Base-by-base conservation (phyloP, 83 land plant species). In the Picea abies region DNA sequence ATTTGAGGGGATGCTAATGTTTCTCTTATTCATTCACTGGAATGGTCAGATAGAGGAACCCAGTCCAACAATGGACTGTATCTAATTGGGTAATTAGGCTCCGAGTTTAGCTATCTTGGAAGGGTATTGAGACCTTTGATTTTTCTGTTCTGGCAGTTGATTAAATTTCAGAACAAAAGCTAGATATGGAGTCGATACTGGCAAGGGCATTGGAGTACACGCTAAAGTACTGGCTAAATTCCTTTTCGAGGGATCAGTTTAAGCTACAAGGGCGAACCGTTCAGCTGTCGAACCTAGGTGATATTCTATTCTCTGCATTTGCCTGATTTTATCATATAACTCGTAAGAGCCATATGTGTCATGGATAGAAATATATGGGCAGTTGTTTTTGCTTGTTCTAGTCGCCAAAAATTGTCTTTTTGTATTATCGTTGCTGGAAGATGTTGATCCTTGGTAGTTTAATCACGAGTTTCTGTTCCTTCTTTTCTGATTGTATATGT, bases 201-300 rank as follows among this genome's bases (percentile, higher is more conserved):
- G 95, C 97, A 16, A 89, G 87, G 61, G 99, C 99, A 35, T 84
- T 97, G 79, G 99, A 97, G 82, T 97, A 89, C 81, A 97, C 97
- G 71, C 94, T 97, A 69, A 96, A 94, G 93, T 93, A 96, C 84
- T 97, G 99, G 99, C 87, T 97, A 75, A 92, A 92, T 60, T 94
- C 99, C 29, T 97, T 96, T 85, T 80, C 93, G 77, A 85, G 99
- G 65, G 99, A 97, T 63, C 99, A 97, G 87, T 97, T 97, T 90
- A 97, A 94, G 92, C 89, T 96, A 22, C 96, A 93, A 60, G 99
- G 99, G 22, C 95, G 96, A 22, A 92, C 90, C 32, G 99, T 87
- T 10, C 97, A 92, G 89, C 93, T 97, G 60, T 91, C 95, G 79
- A 93, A 97, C 87, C 89, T 97, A 61, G 99, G 99, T 97, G 63